Base-by-base conservation (phyloP, 371 early-diverging fungal species). In the Mucor racemosus region DNA sequence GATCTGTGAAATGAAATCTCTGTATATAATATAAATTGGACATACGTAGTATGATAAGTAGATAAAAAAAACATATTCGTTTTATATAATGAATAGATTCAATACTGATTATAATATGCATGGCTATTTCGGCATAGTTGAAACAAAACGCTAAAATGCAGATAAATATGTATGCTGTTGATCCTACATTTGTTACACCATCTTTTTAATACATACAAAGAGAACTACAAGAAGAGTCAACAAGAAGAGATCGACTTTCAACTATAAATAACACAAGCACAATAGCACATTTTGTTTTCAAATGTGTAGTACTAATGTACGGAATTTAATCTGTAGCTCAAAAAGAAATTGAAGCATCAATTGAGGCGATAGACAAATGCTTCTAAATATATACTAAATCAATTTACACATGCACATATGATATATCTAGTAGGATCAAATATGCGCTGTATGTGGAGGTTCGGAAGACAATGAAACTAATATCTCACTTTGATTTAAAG, bases 331-430 rank as follows among this genome's bases (percentile, higher is more conserved):
- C 44, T 44, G 44, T 44, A 7, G 44, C 44, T 44, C 17, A 44
- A 44, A 44, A 44, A 44, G 44, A 44, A n/a, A 42, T 42, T 42
- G 15, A 9, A n/a, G 42, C 5, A n/a, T 4, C n/a, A 5, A n/a
- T 15, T 42, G 26, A n/a, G 15, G 42, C 15, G n/a, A n/a, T 17
- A 44, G 44, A 44, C 38, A 38, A 38, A 7, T 38, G 44, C 17
- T 44, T 44, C 44, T 44, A 44, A 44, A 17, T 44, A n/a, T 44
- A 44, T n/a, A n/a, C n/a, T n/a, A n/a, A n/a, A n/a, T n/a, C n/a
- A n/a, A n/a, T 44, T 17, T 17, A 17, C 44, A 44, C 17, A 17
- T 44, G 44, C n/a, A 26, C 26, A 26, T 26, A 26, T 3, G 26
- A 26, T 26, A 26, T 26, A 26, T 26, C 1, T 26, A 26, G 26